Conservation (phyloP, 2,329 filamentous ascomycete genomes). For the Trichoderma pleuroti region DNA sequence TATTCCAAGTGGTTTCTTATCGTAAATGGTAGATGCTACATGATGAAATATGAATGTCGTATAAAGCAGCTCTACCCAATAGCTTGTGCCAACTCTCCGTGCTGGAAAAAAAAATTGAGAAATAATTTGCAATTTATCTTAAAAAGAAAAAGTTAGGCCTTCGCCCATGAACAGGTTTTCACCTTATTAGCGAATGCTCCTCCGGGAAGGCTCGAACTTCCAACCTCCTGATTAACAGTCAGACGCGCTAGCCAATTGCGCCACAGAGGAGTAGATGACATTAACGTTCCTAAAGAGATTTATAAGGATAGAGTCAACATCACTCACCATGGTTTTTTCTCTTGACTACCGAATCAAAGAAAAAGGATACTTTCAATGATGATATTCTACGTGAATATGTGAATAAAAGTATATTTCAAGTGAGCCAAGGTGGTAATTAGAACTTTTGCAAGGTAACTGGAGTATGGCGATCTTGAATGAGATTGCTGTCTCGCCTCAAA, state of each 20-base stretch:
- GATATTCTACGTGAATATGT: not conserved
- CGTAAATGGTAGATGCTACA: not conserved
- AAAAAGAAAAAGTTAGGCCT: not conserved
- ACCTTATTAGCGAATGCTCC: not conserved
- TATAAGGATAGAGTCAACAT: not conserved
- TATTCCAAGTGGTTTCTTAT: not conserved
- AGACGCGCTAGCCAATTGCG: conserved; percentile 57
- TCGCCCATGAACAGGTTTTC: not conserved
- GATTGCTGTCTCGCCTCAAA: not conserved
- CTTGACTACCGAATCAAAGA: not conserved
- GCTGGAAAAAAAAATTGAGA: not conserved
- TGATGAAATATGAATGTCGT: not conserved
- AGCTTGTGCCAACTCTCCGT: not conserved
- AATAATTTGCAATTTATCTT: not conserved
- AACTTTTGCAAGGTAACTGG: not conserved
- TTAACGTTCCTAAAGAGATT: not conserved
- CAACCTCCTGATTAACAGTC: conserved; percentile 46
- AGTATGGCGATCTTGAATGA: not conserved
- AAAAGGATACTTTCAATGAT: not conserved
- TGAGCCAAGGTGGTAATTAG: not conserved
- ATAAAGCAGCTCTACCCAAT: not conserved
- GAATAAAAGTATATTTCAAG: not conserved
- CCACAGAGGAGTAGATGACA: conserved; percentile 35
- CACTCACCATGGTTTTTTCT: not conserved
- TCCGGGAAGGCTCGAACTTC: conserved; percentile 23